A percentile compares a stretch with the other conserved stretches of the same genome.
Evolutionary conservation across 176 grass and related monocot species (phyloP).

Genomic region (Triticum aestivum): DNA sequence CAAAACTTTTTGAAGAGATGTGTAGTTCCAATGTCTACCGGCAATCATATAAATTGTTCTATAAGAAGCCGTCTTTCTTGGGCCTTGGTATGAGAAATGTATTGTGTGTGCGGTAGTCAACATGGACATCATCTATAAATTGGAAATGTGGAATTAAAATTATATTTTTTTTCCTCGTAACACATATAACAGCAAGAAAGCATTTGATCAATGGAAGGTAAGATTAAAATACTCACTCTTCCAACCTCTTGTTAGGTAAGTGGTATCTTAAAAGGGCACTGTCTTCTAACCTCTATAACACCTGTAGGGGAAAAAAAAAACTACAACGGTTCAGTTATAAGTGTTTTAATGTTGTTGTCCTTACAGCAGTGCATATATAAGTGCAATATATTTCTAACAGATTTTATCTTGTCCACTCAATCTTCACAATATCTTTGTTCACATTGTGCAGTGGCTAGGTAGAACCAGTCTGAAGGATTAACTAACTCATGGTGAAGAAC

Average conservation of each 20-base stretch:
- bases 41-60: neutral
- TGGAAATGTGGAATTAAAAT: neutral
- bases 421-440: neutral
- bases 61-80: neutral
- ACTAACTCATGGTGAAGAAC: neutral
- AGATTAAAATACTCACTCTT: neutral
- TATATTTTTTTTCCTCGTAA: neutral
- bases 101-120: neutral
- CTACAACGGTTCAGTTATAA: neutral
- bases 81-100: neutral
- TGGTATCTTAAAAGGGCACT: neutral
- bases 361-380: neutral
- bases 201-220: neutral
- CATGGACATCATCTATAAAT: neutral
- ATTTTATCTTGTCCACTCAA: neutral
- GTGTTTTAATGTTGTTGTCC: neutral
- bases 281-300: neutral
- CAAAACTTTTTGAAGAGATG: neutral
- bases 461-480: neutral
- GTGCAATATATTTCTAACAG: neutral
- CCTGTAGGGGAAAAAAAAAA: neutral
- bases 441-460: constrained; percentile 7
- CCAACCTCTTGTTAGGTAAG: neutral
- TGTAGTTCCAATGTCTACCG: neutral
- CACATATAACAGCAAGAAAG: neutral